Percentiles rank a stretch among this genome's conserved stretches.
These are phyloP conservation scores for Gossypium arboreum DNA, from an alignment of 345 rosid species.

Conservation along the genomic window DNA sequence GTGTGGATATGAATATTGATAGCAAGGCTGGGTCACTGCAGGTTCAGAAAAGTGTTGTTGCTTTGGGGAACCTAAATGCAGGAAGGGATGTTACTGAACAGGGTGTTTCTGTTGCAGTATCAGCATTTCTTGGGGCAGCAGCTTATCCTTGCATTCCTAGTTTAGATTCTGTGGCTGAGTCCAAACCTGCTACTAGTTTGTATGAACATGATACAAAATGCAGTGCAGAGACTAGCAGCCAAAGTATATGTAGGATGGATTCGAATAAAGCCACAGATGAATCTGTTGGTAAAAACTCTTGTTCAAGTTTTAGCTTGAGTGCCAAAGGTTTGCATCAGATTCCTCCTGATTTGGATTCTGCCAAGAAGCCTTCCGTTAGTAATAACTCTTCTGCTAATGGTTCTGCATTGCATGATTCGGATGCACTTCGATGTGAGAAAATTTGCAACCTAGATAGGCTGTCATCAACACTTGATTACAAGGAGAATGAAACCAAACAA, in stretches of 20 bases:
- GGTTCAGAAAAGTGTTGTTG: constrained; percentile 33
- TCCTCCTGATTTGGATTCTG: constrained; percentile 31
- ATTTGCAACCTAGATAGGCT: constrained; percentile 30
- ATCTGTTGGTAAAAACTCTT: constrained; percentile 29
- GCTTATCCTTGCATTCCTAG: constrained; percentile 28
- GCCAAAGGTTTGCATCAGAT: constrained; percentile 32
- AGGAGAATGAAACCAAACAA: constrained; percentile 22
- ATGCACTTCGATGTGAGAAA: constrained; percentile 28
- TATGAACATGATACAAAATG: constrained; percentile 12
- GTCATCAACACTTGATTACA: constrained; percentile 27
- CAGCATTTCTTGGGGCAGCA: constrained; percentile 18
- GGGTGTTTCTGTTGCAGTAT: constrained; percentile 24
- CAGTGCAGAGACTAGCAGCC: constrained; percentile 18
- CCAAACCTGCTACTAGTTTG: constrained; percentile 23
- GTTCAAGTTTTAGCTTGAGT: constrained; percentile 28
- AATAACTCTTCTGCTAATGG: constrained; percentile 20
- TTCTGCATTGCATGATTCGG: constrained; percentile 28
- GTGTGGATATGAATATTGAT: constrained; percentile 21
- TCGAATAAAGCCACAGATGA: constrained; percentile 22
- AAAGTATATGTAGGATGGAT: constrained; percentile 32
- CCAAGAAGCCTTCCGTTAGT: constrained; percentile 23
- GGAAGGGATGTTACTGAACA: constrained; percentile 22
- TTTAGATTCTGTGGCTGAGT: constrained; percentile 26
- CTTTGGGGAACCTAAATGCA: constrained; percentile 20
- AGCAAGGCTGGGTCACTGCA: constrained; percentile 25